Conservation (phyloP, 164 flowering plant species). For the Tetrastigma voinierianum region DNA sequence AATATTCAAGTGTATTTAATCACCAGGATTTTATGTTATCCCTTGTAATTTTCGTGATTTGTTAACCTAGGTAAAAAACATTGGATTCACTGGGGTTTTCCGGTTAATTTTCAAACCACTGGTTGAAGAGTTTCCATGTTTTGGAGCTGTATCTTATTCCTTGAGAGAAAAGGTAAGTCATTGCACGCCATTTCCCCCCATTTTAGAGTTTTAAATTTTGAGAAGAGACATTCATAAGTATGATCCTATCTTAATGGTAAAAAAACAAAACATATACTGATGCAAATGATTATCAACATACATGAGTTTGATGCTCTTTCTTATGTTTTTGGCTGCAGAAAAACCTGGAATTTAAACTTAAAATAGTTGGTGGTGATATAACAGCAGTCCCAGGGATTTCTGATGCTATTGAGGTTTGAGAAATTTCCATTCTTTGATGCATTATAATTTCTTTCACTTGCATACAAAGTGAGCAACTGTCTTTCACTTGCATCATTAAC, state of each 20-base stretch:
- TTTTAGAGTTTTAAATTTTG: background rate
- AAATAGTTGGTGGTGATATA: constrained; percentile 86
- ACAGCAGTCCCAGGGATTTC: constrained; percentile 82
- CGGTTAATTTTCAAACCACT: constrained; percentile 91
- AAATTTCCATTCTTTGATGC: constrained; percentile 2
- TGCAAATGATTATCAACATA: background rate
- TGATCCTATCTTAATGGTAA: background rate
- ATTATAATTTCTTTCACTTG: background rate
- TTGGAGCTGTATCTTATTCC: constrained; percentile 91
- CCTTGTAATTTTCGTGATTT: background rate
- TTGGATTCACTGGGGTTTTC: constrained; percentile 95
- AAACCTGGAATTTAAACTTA: constrained; percentile 84
- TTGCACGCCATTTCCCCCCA: background rate
- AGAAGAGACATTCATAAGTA: background rate
- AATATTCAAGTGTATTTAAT: background rate
- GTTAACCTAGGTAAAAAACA: constrained; percentile 72
- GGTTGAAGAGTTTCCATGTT: constrained; percentile 88
- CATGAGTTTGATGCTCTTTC: background rate
- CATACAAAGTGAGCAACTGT: background rate
- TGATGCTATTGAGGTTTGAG: constrained; percentile 81
- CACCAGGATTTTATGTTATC: background rate
- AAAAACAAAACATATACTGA: background rate
- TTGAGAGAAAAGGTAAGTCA: constrained; percentile 76
- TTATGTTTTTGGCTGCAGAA: constrained; percentile 48
- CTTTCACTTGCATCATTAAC: no score